Evolutionary conservation across 169 alveolate genomes (phyloP).

Genomic region (Plasmodium inui): DNA sequence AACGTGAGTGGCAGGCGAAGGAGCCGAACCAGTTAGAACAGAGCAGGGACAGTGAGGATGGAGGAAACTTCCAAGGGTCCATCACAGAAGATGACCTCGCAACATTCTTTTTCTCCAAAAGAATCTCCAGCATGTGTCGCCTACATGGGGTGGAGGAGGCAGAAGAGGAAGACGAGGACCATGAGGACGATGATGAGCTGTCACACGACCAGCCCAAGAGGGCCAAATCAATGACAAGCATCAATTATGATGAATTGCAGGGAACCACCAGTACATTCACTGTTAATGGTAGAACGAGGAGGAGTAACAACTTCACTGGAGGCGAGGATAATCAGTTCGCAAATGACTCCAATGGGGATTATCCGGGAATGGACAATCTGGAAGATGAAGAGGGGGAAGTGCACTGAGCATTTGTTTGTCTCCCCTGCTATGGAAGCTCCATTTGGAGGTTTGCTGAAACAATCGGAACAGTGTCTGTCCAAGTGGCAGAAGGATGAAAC

Average conservation of each 20-base stretch:
- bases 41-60: not conserved
- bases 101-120: constrained; percentile 6
- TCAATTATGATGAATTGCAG: not conserved
- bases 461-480: not conserved
- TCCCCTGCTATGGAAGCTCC: no score
- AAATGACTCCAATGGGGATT: not conserved
- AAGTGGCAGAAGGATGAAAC: not conserved
- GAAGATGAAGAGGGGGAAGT: no score
- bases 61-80: not conserved
- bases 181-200: not conserved
- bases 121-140: not conserved
- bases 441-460: not conserved
- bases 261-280: not conserved
- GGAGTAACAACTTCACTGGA: not conserved
- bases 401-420: no score
- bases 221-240: not conserved
- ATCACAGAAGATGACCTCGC: constrained; percentile 1
- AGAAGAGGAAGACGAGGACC: not conserved
- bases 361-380: not conserved
- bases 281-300: not conserved
- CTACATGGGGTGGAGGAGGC: not conserved
- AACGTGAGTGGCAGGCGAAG: not conserved
- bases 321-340: not conserved
- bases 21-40: not conserved
- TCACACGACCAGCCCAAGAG: not conserved